phyloP scores from a whole-genome alignment of 1,139 yeast species.

The Kluyveromyces marxianus region DNA sequence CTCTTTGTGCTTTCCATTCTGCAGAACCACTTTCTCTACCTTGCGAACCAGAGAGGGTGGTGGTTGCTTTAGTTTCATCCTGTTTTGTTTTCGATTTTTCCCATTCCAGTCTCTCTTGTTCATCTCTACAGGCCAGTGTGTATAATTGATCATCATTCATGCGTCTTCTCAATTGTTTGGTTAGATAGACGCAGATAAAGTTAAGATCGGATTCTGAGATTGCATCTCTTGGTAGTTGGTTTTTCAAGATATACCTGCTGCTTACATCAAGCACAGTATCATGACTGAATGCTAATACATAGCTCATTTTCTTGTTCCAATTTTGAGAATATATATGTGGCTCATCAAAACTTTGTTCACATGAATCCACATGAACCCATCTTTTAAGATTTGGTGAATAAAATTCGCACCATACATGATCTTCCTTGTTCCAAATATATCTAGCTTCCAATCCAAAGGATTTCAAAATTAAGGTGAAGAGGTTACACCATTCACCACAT shows the following conservation, averaged over 20 bases:
- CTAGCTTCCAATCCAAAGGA: conserved; percentile 60
- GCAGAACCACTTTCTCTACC: conserved; percentile 72
- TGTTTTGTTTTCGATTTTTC: conserved; percentile 4
- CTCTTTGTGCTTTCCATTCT: conserved; percentile 68
- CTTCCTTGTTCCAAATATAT: conserved; percentile 83
- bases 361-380: conserved; percentile 88
- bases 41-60: conserved; percentile 8
- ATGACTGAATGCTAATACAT: conserved; percentile 61
- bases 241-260: conserved; percentile 52
- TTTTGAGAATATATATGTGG: conserved; percentile 71
- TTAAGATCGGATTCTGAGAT: conserved; percentile 39
- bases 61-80: conserved; percentile 4
- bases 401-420: conserved; percentile 95
- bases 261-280: conserved; percentile 65
- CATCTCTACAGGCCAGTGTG: conserved; percentile 33
- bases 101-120: conserved; percentile 35
- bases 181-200: conserved; percentile 34
- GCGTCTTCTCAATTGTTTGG: conserved; percentile 33
- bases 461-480: conserved; percentile 62
- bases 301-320: conserved; percentile 94
- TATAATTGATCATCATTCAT: conserved; percentile 32
- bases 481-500: conserved; percentile 95
- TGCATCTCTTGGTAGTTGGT: conserved; percentile 44
- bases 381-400: conserved; percentile 51
- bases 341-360: conserved; percentile 80